Conservation (phyloP, 306 rosid species). For the Chamaecrista fasciculata region DNA sequence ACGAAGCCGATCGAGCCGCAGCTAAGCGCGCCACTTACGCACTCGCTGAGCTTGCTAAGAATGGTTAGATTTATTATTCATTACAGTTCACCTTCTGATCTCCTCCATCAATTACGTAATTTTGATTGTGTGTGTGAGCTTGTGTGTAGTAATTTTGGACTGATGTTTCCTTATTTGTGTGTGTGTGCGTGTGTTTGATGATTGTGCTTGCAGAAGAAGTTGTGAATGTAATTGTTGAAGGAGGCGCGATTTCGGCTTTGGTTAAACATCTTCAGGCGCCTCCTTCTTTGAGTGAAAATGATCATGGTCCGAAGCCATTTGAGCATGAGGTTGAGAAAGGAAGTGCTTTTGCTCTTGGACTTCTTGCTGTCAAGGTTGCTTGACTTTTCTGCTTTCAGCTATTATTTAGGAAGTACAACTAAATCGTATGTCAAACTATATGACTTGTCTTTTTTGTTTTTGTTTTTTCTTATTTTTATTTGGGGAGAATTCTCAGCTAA, state of each 20-base stretch:
- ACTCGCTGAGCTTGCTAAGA: conserved; percentile 86
- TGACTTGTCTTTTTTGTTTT: background rate
- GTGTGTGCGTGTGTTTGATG: background rate
- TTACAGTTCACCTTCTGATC: conserved; percentile 23
- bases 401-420: background rate
- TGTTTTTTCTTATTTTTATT: background rate
- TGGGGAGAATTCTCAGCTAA: background rate
- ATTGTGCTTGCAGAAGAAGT: conserved; percentile 58
- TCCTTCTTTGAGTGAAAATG: conserved; percentile 47
- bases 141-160: background rate
- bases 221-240: conserved; percentile 83
- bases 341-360: conserved; percentile 84
- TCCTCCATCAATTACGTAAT: background rate
- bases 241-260: conserved; percentile 81
- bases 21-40: conserved; percentile 87
- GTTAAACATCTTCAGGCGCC: conserved; percentile 79
- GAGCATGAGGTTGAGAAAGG: conserved; percentile 95
- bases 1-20: conserved; percentile 67
- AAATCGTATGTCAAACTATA: background rate
- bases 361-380: conserved; percentile 84
- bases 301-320: conserved; percentile 49
- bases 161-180: background rate
- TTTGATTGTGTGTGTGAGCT: background rate
- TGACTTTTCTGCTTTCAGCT: background rate
- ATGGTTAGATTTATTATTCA: conserved; percentile 48